Evolutionary conservation across 495 filamentous ascomycete genomes (phyloP).

Genomic region (Tuber indicum): DNA sequence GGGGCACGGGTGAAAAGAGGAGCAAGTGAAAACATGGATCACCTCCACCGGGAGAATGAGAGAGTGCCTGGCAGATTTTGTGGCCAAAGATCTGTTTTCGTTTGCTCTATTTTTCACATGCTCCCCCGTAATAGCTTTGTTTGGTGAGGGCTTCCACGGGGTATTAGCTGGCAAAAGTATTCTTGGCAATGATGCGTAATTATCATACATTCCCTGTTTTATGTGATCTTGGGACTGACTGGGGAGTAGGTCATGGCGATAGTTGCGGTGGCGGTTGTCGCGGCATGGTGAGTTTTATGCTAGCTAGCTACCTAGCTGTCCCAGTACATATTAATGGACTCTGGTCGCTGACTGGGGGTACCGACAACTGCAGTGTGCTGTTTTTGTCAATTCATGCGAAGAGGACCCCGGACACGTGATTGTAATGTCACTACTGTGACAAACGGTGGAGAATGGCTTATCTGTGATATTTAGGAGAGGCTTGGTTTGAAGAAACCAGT

Average conservation of each 20-base stretch:
- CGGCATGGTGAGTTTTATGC: slow-evolving; percentile 4
- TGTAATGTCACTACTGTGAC: background rate
- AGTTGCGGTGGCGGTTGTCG: background rate
- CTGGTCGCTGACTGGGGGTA: background rate
- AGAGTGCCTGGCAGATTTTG: background rate
- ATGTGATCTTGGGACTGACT: background rate
- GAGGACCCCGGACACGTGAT: background rate
- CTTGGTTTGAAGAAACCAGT: background rate
- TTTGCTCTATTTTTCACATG: background rate
- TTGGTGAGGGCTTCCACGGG: background rate
- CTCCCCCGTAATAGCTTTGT: background rate
- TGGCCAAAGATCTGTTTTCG: background rate
- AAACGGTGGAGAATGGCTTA: background rate
- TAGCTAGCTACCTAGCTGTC: background rate
- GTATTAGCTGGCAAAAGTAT: background rate
- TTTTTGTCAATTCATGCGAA: background rate
- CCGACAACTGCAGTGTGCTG: background rate
- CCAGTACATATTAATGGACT: background rate
- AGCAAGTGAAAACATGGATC: background rate
- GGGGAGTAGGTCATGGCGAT: background rate
- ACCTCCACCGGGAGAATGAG: background rate
- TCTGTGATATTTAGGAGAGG: background rate
- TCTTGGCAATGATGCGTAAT: background rate
- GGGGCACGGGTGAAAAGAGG: background rate
- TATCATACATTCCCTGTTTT: background rate